Conservation (phyloP, 2,329 filamentous ascomycete species). For the Aspergillus fijiensis region DNA sequence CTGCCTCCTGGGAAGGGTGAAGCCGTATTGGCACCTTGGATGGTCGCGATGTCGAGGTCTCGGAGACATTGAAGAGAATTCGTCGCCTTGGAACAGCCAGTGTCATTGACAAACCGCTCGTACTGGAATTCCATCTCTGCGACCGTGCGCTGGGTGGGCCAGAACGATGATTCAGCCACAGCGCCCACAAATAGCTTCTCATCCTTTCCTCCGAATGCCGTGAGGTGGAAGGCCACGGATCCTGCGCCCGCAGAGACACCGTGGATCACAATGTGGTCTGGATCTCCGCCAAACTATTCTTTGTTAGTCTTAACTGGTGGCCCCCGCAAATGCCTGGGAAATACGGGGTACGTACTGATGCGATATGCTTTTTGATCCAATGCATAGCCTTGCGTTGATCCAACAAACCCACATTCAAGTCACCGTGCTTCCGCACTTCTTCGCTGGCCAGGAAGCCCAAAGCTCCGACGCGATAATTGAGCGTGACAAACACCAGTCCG, state of each 20-base stretch:
- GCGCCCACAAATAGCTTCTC: slow-evolving; percentile 50
- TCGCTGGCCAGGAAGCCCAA: slow-evolving; percentile 64
- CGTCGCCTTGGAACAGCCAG: slow-evolving; percentile 40
- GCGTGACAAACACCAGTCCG: slow-evolving; percentile 64
- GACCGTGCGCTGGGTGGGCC: slow-evolving; percentile 48
- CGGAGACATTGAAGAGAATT: slow-evolving; percentile 49
- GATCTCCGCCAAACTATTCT: slow-evolving; percentile 58
- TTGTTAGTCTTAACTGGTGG: not conserved
- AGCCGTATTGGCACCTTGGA: slow-evolving; percentile 44
- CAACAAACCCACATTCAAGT: slow-evolving; percentile 63
- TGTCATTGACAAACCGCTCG: slow-evolving; percentile 45
- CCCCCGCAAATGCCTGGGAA: no score
- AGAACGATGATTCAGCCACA: slow-evolving; percentile 51
- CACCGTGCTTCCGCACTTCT: slow-evolving; percentile 54
- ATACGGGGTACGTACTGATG: slow-evolving; percentile 10
- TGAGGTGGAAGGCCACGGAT: slow-evolving; percentile 55
- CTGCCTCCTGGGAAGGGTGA: slow-evolving; percentile 44
- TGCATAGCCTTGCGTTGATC: slow-evolving; percentile 61
- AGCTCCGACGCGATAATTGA: slow-evolving; percentile 68
- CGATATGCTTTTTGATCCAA: slow-evolving; percentile 63
- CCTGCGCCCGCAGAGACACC: slow-evolving; percentile 63
- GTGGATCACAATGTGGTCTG: slow-evolving; percentile 59
- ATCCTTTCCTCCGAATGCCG: slow-evolving; percentile 52
- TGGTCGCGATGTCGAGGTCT: slow-evolving; percentile 36
- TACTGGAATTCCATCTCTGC: slow-evolving; percentile 50